Evolutionary conservation across 116 monocot species (phyloP).

Genomic region (Phalaenopsis hybrid): DNA sequence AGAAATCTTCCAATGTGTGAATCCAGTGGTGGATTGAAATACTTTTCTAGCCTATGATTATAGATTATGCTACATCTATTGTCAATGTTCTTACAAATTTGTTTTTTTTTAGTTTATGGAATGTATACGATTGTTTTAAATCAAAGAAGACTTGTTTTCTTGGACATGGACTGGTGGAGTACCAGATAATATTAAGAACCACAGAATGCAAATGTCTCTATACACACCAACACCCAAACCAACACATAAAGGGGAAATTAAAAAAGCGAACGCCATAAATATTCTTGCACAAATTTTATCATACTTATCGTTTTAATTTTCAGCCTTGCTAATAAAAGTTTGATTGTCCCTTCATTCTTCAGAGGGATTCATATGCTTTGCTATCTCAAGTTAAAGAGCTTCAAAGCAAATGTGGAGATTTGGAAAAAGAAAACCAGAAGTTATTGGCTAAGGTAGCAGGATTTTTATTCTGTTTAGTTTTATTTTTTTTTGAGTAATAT

Average conservation of each 20-base stretch:
- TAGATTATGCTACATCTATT: no score
- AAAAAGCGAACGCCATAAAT: background rate
- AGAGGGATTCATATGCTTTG: slow-evolving; percentile 45
- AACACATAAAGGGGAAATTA: background rate
- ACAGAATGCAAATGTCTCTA: no score
- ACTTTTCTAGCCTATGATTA: no score
- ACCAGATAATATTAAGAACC: no score
- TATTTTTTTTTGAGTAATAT: background rate
- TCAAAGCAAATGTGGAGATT: slow-evolving; percentile 50
- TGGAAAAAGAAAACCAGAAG: slow-evolving; percentile 57
- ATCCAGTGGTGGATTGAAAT: no score
- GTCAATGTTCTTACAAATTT: no score
- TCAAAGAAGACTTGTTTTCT: no score
- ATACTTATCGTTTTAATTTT: background rate
- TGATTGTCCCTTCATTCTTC: slow-evolving; percentile 9
- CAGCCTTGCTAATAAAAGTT: background rate
- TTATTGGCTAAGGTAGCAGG: slow-evolving; percentile 49
- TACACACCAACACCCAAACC: background rate
- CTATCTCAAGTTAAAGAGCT: slow-evolving; percentile 48
- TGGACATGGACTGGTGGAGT: no score
- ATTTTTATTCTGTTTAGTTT: background rate
- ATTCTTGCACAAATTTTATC: background rate
- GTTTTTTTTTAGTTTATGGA: no score
- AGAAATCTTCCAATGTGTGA: no score
- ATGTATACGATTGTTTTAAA: no score